Conservation (phyloP, 202 grass and related monocot genomes). For the Setaria viridis region DNA sequence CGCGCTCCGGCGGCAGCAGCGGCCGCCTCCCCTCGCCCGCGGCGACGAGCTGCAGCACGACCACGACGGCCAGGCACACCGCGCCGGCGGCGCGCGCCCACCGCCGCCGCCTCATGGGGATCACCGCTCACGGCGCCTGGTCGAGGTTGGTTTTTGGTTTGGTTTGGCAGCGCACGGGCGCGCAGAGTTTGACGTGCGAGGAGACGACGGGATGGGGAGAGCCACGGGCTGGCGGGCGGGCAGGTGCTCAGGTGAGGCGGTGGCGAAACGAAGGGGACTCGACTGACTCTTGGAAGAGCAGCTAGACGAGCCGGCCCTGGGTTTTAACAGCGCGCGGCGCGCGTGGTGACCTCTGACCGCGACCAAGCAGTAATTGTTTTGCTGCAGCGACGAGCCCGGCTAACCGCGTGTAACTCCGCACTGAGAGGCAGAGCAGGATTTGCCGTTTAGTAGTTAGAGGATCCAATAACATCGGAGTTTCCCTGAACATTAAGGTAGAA, state of each 20-base stretch:
- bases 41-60: conserved; percentile 42
- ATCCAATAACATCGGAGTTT: not conserved
- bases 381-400: not conserved
- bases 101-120: conserved; percentile 51
- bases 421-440: not conserved
- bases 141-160: not conserved
- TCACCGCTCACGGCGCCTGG: not conserved
- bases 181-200: conserved; percentile 1
- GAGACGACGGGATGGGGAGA: not conserved
- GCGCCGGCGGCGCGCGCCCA: conserved; percentile 45
- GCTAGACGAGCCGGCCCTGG: not conserved
- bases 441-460: too few species aligned
- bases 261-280: not conserved
- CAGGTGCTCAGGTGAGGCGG: not conserved
- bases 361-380: not conserved
- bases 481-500: not conserved
- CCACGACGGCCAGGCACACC: conserved; percentile 42
- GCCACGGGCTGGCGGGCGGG: not conserved
- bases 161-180: not conserved
- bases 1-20: not conserved
- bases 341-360: not conserved
- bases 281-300: not conserved
- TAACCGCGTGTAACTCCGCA: conserved; percentile 6
- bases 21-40: not conserved
- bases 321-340: conserved; percentile 51